phyloP scores from a whole-genome alignment of 2,329 filamentous ascomycete species.

The Fonsecaea nubica region DNA sequence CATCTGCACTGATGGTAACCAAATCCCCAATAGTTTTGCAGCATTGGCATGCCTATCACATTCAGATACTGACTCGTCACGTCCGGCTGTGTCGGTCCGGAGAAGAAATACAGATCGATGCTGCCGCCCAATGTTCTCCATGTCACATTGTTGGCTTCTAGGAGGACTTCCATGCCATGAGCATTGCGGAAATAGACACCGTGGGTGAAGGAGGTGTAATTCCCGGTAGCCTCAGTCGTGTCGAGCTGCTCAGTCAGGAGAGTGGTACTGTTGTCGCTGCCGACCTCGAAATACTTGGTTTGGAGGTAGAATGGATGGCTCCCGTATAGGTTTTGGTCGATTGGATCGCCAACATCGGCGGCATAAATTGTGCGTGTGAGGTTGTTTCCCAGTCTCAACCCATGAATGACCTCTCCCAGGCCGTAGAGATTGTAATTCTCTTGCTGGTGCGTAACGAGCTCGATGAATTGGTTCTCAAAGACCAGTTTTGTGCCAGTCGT shows the following conservation, averaged over 20 bases:
- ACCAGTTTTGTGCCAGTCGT: conserved; percentile 70
- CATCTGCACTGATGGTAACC: conserved; percentile 85
- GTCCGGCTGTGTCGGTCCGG: conserved; percentile 71
- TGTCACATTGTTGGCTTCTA: conserved; percentile 69
- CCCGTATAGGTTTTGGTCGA: conserved; percentile 73
- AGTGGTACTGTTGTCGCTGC: conserved; percentile 55
- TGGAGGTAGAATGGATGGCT: conserved; percentile 80
- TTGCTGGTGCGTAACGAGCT: conserved; percentile 70
- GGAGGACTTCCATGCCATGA: conserved; percentile 75
- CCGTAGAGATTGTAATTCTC: conserved; percentile 78
- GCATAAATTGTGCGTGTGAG: conserved; percentile 72
- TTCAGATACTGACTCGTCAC: conserved; percentile 76
- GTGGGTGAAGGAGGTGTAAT: conserved; percentile 68
- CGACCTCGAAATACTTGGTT: conserved; percentile 72
- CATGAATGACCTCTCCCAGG: conserved; percentile 74
- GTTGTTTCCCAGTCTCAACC: conserved; percentile 74
- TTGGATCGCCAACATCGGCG: conserved; percentile 70
- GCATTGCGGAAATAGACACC: conserved; percentile 79
- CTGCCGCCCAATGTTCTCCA: conserved; percentile 78
- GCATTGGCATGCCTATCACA: conserved; percentile 72
- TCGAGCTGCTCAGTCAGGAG: conserved; percentile 63
- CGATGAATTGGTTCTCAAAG: conserved; percentile 79
- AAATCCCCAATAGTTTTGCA: conserved; percentile 82
- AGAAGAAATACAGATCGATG: conserved; percentile 80
- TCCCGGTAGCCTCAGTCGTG: conserved; percentile 51